phyloP scores from a whole-genome alignment of 441 rosid species.

The Syzygium syzygioides region DNA sequence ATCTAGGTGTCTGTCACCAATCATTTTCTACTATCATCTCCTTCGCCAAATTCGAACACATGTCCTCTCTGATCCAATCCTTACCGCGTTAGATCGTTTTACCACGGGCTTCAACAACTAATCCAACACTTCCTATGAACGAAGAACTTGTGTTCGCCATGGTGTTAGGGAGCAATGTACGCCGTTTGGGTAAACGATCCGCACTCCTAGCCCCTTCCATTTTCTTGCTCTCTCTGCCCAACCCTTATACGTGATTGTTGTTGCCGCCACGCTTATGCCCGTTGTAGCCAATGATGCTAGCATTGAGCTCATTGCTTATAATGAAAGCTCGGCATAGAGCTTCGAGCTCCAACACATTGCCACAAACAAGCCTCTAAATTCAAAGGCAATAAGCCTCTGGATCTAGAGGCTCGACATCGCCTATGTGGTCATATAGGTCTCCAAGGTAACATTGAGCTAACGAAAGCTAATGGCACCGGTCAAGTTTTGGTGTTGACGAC shows the following conservation, averaged over 20 bases:
- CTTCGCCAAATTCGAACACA: background rate
- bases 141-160: background rate
- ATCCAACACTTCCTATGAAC: accelerated
- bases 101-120: too few relatives aligned
- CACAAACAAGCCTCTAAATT: background rate
- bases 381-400: background rate
- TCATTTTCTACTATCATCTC: background rate
- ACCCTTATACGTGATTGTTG: background rate
- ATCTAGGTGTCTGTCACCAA: background rate
- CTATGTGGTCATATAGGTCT: background rate
- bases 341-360: background rate
- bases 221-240: background rate
- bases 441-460: background rate
- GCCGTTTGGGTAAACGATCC: background rate
- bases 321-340: background rate
- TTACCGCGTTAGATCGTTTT: background rate
- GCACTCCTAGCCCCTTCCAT: background rate
- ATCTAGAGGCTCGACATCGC: background rate
- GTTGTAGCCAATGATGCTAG: too few relatives aligned
- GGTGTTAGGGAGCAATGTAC: background rate
- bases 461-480: background rate
- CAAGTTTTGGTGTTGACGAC: background rate
- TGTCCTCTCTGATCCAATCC: background rate
- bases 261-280: background rate
- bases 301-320: background rate